Conservation (phyloP, 306 rosid genomes). For the Pterocarpus macrocarpus region DNA sequence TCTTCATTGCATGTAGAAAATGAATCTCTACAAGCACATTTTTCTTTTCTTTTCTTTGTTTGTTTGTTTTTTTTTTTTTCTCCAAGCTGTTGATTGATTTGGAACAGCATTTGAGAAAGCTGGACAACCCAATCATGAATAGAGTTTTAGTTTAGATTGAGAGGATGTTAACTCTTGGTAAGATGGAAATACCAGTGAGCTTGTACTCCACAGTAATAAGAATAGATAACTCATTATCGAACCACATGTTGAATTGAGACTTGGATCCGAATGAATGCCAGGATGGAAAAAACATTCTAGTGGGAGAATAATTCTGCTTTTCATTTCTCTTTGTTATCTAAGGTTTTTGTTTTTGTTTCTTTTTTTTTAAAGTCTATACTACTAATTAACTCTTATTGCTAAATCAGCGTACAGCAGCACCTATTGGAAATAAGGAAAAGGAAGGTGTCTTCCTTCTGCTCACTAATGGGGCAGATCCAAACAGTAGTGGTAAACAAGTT, state of each 20-base stretch:
- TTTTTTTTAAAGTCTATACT: background rate
- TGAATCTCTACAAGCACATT: no score
- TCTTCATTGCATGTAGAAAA: no score
- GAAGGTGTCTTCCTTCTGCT: conserved; percentile 68
- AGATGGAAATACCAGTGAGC: conserved; percentile 84
- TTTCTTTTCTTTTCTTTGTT: background rate
- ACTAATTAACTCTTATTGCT: conserved; percentile 5
- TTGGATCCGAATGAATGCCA: conserved; percentile 75
- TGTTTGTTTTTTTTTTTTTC: no score
- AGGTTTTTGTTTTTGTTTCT: background rate
- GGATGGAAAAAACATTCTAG: conserved; percentile 85
- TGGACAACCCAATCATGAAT: conserved; percentile 75
- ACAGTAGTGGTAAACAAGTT: conserved; percentile 65
- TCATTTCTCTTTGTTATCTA: background rate
- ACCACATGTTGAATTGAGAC: conserved; percentile 75
- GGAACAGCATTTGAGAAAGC: conserved; percentile 74
- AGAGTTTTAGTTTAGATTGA: conserved; percentile 78
- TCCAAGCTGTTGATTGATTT: background rate
- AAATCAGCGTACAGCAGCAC: conserved; percentile 81
- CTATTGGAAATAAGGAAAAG: conserved; percentile 66
- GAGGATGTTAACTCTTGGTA: conserved; percentile 84
- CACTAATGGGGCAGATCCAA: conserved; percentile 75
- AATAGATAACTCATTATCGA: conserved; percentile 77
- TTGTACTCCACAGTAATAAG: conserved; percentile 77
- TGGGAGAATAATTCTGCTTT: conserved; percentile 45